These are phyloP conservation scores for Marchantia paleacea DNA, from an alignment of 225 moss, liverwort and hornwort genomes.

Conservation along the genomic window DNA sequence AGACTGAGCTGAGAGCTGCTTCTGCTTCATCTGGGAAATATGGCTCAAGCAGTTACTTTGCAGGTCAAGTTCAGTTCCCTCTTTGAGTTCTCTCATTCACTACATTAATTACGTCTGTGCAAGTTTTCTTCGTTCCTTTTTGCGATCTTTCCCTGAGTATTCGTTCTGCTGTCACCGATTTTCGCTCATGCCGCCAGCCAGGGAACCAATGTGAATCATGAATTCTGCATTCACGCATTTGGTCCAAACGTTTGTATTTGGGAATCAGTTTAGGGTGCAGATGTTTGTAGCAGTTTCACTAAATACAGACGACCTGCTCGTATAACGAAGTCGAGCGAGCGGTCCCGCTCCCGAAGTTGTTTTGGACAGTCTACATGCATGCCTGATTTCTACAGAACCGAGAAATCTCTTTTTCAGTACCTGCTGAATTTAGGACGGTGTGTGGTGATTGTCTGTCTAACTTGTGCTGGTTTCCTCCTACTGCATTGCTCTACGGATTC, in stretches of 20 bases:
- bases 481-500: background rate
- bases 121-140: background rate
- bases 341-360: too few species aligned
- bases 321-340: too few species aligned
- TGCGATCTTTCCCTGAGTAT: background rate
- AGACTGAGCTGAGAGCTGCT: background rate
- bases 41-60: slow-evolving; percentile 36
- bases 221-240: too few species aligned
- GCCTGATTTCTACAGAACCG: background rate
- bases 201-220: too few species aligned
- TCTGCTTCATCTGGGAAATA: background rate
- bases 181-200: too few species aligned
- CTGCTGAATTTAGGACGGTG: background rate
- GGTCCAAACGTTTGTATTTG: too few species aligned
- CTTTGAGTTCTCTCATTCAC: background rate
- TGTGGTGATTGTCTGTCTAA: background rate
- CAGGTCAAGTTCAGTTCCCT: slow-evolving; percentile 25
- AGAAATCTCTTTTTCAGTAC: background rate
- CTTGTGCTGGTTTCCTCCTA: background rate
- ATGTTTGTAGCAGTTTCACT: too few species aligned
- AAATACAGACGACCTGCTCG: too few species aligned
- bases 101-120: background rate
- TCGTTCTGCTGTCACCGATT: too few species aligned
- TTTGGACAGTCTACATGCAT: too few species aligned
- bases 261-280: too few species aligned